Evolutionary conservation across 352 stramenopile genomes (phyloP).

Genomic region (Globisporangium orthogonon): DNA sequence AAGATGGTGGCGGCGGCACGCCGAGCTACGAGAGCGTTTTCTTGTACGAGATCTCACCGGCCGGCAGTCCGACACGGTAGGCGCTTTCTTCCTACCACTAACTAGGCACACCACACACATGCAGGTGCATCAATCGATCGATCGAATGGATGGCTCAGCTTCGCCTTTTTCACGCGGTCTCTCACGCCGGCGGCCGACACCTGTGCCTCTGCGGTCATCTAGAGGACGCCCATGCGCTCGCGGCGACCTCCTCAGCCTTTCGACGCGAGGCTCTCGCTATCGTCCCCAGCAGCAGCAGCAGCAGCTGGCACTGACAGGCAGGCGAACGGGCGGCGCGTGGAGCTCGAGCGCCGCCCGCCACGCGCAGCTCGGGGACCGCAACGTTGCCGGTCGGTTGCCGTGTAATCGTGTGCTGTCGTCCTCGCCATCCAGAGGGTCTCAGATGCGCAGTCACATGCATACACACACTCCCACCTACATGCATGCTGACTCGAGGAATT

Average conservation of each 20-base stretch:
- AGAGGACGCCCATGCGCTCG: constrained; percentile 3
- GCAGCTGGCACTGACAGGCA: background rate
- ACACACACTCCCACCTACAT: background rate
- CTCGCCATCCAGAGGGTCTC: constrained; percentile 8
- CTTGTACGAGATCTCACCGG: constrained; percentile 39
- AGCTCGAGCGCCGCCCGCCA: constrained; percentile 1
- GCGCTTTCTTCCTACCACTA: background rate
- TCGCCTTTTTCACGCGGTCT: constrained; percentile 59
- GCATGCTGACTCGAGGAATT: background rate
- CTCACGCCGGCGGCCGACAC: constrained; percentile 15
- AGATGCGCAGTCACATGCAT: background rate
- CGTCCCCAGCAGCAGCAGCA: constrained; percentile 4
- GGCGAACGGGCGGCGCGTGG: background rate
- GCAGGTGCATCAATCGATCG: background rate
- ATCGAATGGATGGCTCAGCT: constrained; percentile 43
- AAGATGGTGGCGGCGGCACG: constrained; percentile 4
- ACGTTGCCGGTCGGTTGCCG: constrained; percentile 9
- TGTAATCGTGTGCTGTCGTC: constrained; percentile 14
- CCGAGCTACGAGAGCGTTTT: constrained; percentile 39
- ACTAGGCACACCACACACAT: background rate
- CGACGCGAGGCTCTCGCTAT: constrained; percentile 8
- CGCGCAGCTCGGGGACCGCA: background rate
- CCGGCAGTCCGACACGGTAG: no score
- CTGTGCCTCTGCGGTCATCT: constrained; percentile 11
- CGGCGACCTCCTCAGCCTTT: constrained; percentile 9